Conservation (phyloP, 1,139 yeast species). For the Yamadazyma diddensiae region DNA sequence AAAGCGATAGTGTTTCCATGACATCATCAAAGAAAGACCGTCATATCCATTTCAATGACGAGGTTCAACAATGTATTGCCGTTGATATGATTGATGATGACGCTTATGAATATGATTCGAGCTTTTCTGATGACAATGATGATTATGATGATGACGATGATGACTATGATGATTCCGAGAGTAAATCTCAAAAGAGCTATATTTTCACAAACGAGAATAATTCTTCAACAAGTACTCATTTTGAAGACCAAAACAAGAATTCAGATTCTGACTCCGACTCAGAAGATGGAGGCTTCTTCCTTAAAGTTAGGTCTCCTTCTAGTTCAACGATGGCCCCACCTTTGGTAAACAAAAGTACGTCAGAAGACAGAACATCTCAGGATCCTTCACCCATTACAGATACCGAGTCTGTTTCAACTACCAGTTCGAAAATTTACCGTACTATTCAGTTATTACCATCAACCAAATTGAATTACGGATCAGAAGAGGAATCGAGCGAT, state of each 20-base stretch:
- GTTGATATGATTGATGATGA: constrained; percentile 45
- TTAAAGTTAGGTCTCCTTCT: constrained; percentile 51
- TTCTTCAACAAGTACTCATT: constrained; percentile 13
- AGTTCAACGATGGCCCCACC: constrained; percentile 21
- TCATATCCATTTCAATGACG: constrained; percentile 86
- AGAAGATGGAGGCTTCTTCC: constrained; percentile 70
- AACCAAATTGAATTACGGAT: constrained; percentile 74
- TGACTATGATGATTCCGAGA: constrained; percentile 12
- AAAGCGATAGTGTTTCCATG: constrained; percentile 7
- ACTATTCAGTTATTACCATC: constrained; percentile 79
- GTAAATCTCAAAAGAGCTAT: constrained; percentile 11
- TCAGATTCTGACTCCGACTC: constrained; percentile 49
- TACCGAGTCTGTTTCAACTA: constrained; percentile 27
- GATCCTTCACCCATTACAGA: constrained; percentile 19
- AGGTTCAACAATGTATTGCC: constrained; percentile 90
- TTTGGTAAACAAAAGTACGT: constrained; percentile 10
- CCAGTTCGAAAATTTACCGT: constrained; percentile 29
- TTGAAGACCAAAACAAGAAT: constrained; percentile 25
- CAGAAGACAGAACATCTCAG: not conserved
- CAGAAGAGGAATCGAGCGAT: constrained; percentile 67
- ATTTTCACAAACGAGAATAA: constrained; percentile 8
- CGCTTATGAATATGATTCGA: constrained; percentile 16
- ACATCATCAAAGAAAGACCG: constrained; percentile 35
- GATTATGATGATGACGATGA: constrained; percentile 33
- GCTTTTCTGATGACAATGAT: constrained; percentile 13